Evolutionary conservation across 2,329 filamentous ascomycete genomes (phyloP).

Genomic region (Cladosporium phlei): DNA sequence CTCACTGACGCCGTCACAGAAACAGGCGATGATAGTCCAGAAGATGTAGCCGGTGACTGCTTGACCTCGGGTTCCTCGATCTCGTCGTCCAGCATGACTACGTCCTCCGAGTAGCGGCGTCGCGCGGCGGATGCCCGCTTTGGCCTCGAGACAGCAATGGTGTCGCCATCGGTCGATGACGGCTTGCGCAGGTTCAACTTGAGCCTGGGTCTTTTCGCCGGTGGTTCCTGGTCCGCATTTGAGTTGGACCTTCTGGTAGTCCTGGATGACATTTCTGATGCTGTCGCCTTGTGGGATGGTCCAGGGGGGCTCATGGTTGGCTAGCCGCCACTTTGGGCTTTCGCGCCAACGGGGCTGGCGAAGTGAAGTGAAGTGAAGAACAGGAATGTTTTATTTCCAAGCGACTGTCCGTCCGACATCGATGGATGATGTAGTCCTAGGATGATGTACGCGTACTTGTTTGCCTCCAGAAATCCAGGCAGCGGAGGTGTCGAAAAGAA

Average conservation of each 20-base stretch:
- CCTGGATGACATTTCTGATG: not conserved
- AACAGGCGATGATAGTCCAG: slow-evolving; percentile 22
- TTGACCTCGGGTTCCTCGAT: not conserved
- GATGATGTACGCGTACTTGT: slow-evolving; percentile 5
- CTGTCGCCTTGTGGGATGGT: not conserved
- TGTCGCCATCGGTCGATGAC: slow-evolving; percentile 15
- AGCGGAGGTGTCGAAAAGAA: slow-evolving; percentile 14
- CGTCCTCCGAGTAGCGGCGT: slow-evolving; percentile 5
- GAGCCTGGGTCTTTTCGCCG: slow-evolving; percentile 16
- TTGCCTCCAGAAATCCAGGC: slow-evolving; percentile 5
- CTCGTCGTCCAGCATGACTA: not conserved
- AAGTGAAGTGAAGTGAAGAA: slow-evolving; percentile 27
- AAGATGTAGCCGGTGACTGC: slow-evolving; percentile 19
- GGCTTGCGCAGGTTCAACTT: slow-evolving; percentile 26
- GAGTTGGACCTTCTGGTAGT: slow-evolving; percentile 1
- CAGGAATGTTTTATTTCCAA: slow-evolving; percentile 14
- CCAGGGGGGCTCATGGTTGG: slow-evolving; percentile 22
- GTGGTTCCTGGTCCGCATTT: not conserved
- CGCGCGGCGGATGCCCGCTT: slow-evolving; percentile 14
- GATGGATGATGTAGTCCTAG: not conserved
- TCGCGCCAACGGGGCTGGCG: slow-evolving; percentile 25
- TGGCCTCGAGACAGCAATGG: slow-evolving; percentile 22
- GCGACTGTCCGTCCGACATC: not conserved
- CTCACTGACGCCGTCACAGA: slow-evolving; percentile 18
- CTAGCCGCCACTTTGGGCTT: slow-evolving; percentile 25